Evolutionary conservation across 768 basidiomycete genomes (phyloP).

Genomic region (Russula brevipes): DNA sequence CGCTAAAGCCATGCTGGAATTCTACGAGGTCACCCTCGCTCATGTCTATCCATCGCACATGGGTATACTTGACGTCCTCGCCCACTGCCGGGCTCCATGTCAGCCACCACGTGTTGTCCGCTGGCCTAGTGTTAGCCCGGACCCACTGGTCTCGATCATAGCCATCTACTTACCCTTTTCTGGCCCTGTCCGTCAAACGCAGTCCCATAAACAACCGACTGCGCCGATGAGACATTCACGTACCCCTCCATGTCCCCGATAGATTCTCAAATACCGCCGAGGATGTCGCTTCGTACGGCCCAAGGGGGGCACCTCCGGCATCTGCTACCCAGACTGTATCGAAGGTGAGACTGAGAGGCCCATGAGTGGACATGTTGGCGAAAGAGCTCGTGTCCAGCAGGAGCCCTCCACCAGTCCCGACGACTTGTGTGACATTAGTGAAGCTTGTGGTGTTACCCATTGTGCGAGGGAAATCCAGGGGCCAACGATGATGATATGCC

Average conservation of each 20-base stretch:
- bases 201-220: background rate
- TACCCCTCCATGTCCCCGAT: constrained; percentile 15
- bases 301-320: constrained; percentile 1
- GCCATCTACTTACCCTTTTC: constrained; percentile 8
- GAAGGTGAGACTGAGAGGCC: constrained; percentile 6
- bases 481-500: background rate
- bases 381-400: constrained; percentile 15
- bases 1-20: constrained; percentile 4
- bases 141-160: background rate
- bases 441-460: constrained; percentile 15
- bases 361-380: background rate
- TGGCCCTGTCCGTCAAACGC: constrained; percentile 5
- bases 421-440: constrained; percentile 4
- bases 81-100: constrained; percentile 15
- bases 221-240: background rate
- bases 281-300: constrained; percentile 6
- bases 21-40: background rate
- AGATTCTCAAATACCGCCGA: constrained; percentile 9
- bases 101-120: constrained; percentile 5
- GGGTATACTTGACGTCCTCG: constrained; percentile 7
- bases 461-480: background rate
- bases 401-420: constrained; percentile 11
- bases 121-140: constrained; percentile 9
- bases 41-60: constrained; percentile 9
- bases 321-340: constrained; percentile 11